Conservation (phyloP, 257 asterid genomes). For the Nicotiana otophora region DNA sequence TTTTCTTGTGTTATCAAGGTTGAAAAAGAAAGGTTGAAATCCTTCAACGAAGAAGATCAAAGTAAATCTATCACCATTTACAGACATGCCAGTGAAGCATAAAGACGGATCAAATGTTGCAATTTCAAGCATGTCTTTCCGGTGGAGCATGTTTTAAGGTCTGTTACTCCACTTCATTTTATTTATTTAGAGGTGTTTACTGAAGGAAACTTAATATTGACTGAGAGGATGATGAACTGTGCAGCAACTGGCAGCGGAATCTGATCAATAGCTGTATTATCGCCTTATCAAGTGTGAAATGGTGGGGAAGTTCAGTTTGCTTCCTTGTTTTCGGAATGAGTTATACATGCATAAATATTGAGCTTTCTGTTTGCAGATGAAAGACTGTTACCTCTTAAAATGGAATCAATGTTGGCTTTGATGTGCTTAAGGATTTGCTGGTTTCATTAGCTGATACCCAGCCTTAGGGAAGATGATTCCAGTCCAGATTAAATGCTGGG, state of each 20-base stretch:
- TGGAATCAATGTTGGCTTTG: not conserved
- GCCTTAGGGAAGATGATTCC: not conserved
- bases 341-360: not conserved
- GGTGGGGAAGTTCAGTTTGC: not conserved
- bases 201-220: not conserved
- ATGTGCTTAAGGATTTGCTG: not conserved
- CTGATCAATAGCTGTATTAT: not conserved
- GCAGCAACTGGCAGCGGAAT: not conserved
- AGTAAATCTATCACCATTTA: conserved; percentile 17
- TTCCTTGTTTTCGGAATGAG: not conserved
- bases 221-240: not conserved
- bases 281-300: not conserved
- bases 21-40: conserved; percentile 47
- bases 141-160: conserved; percentile 24
- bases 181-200: not conserved
- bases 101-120: conserved; percentile 9
- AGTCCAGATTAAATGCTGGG: not conserved
- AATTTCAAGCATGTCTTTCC: conserved; percentile 8
- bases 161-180: conserved; percentile 1
- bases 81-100: conserved; percentile 23
- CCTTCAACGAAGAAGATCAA: conserved; percentile 29
- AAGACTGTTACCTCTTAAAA: not conserved
- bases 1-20: conserved; percentile 36
- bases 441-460: not conserved
- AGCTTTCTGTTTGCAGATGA: not conserved